These are phyloP conservation scores for Penicillium argentinense DNA, from an alignment of 495 filamentous ascomycete species.

Conservation along the genomic window DNA sequence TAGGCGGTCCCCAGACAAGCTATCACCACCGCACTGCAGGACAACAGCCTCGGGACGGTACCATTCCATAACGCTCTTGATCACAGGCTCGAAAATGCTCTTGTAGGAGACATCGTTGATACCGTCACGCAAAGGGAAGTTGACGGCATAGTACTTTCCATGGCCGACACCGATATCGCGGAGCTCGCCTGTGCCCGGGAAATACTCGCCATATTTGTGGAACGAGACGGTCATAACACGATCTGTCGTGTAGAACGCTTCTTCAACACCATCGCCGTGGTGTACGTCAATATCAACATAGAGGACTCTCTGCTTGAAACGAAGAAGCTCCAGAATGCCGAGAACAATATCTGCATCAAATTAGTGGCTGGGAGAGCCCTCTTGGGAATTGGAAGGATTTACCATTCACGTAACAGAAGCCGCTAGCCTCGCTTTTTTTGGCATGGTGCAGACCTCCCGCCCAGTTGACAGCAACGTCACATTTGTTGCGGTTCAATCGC, in stretches of 20 bases:
- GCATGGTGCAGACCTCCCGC: slow-evolving; percentile 96
- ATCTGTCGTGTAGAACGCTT: slow-evolving; percentile 97
- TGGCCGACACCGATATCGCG: slow-evolving; percentile 91
- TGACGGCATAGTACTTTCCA: slow-evolving; percentile 93
- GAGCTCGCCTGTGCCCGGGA: slow-evolving; percentile 94
- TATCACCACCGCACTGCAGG: slow-evolving; percentile 95
- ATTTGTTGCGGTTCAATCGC: slow-evolving; percentile 86
- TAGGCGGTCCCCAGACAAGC: slow-evolving; percentile 87
- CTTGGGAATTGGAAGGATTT: slow-evolving; percentile 15
- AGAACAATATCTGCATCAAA: slow-evolving; percentile 79
- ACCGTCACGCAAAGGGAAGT: slow-evolving; percentile 94
- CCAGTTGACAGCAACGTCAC: slow-evolving; percentile 98
- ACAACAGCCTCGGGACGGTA: slow-evolving; percentile 94
- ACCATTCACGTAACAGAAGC: slow-evolving; percentile 99
- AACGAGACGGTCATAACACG: slow-evolving; percentile 98
- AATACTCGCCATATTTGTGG: slow-evolving; percentile 99
- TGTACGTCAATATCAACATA: slow-evolving; percentile 99
- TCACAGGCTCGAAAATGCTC: slow-evolving; percentile 92
- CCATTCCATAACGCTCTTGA: slow-evolving; percentile 91
- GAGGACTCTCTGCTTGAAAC: slow-evolving; percentile 88
- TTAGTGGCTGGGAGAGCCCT: slow-evolving; percentile 8
- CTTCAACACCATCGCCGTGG: slow-evolving; percentile 96
- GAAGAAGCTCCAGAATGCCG: slow-evolving; percentile 91
- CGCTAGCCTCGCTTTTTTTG: slow-evolving; percentile 94
- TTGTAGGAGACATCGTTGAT: slow-evolving; percentile 93